Percentiles rank a stretch among this genome's conserved stretches.
Conservation (phyloP, 495 filamentous ascomycete genomes). For the Penicillium daleae region DNA sequence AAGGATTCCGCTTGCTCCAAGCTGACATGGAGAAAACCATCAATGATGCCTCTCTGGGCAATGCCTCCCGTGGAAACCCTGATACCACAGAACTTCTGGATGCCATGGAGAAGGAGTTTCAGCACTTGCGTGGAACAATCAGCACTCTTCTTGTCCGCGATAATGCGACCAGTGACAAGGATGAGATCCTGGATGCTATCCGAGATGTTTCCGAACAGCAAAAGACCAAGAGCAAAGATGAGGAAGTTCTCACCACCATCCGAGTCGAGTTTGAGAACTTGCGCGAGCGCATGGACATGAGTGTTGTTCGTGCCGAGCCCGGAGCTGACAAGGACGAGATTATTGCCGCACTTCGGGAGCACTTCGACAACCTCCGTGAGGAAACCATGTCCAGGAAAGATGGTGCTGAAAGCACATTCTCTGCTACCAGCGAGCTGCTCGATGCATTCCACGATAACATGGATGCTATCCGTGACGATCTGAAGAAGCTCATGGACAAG, state of each 20-base stretch:
- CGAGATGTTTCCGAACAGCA: conserved; percentile 53
- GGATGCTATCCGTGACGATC: conserved; percentile 67
- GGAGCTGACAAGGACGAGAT: conserved; percentile 53
- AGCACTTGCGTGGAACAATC: conserved; percentile 71
- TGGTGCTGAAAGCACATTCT: conserved; percentile 57
- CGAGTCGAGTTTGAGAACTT: conserved; percentile 77
- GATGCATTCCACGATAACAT: conserved; percentile 85
- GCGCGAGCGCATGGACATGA: conserved; percentile 57
- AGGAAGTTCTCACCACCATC: conserved; percentile 52
- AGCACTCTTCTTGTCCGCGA: conserved; percentile 67
- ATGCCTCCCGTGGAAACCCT: conserved; percentile 42
- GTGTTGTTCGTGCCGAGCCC: conserved; percentile 40
- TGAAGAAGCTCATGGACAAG: conserved; percentile 79
- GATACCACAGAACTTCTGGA: conserved; percentile 62
- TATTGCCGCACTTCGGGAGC: conserved; percentile 70
- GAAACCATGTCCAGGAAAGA: conserved; percentile 61
- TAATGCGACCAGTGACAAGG: conserved; percentile 57
- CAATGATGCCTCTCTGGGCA: conserved; percentile 44
- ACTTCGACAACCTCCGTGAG: conserved; percentile 67
- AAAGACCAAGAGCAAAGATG: conserved; percentile 20
- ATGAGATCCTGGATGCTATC: conserved; percentile 63
- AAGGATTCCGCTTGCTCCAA: conserved; percentile 72
- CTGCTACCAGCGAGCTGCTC: conserved; percentile 72
- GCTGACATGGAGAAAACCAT: conserved; percentile 70
- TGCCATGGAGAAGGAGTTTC: conserved; percentile 72